phyloP scores from a whole-genome alignment of 306 rosid species.

The Cucumis hystrix region DNA sequence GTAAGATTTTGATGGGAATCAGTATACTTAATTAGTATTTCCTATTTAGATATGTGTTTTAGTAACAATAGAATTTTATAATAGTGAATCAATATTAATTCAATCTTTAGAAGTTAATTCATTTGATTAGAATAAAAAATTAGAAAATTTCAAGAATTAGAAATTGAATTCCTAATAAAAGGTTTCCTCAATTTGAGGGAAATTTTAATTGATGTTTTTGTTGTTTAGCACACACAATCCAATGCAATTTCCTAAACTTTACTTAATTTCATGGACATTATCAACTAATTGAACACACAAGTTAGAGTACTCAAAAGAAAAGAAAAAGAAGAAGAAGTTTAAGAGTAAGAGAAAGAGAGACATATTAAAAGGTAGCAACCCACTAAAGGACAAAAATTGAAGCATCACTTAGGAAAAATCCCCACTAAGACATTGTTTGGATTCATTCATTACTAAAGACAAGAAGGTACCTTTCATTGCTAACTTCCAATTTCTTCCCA shows the following conservation, averaged over 20 bases:
- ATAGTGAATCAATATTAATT: neutral
- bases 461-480: neutral
- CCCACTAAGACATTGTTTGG: constrained; percentile 6
- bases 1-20: too few species aligned
- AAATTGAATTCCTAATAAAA: neutral
- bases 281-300: neutral
- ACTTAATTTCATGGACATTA: neutral
- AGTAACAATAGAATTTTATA: neutral
- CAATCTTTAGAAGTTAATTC: neutral
- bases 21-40: too few species aligned
- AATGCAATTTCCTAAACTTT: neutral
- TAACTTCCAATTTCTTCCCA: neutral
- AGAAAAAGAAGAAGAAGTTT: too few species aligned
- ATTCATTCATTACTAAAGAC: neutral
- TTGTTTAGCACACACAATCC: neutral
- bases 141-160: neutral
- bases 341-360: neutral
- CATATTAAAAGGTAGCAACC: neutral
- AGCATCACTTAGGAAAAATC: constrained; percentile 7
- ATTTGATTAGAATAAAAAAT: neutral
- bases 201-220: neutral
- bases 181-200: neutral
- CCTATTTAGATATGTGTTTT: neutral
- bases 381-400: neutral
- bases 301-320: neutral